phyloP scores from a whole-genome alignment of 2,329 filamentous ascomycete genomes.

The Phaeosphaeria sp. region DNA sequence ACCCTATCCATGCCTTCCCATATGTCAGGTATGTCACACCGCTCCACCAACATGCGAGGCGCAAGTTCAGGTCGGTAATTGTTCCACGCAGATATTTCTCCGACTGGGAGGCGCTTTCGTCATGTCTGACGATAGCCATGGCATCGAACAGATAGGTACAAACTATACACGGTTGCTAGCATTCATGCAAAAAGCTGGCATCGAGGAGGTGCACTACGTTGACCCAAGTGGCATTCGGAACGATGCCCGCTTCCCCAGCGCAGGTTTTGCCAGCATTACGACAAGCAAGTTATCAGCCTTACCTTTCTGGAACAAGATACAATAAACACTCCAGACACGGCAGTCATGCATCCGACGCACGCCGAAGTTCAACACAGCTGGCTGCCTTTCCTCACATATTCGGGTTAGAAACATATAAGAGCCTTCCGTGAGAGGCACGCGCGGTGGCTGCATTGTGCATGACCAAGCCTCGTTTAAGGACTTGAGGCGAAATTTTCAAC shows the following conservation, averaged over 20 bases:
- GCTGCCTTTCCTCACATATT: background rate
- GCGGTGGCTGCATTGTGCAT: slow-evolving; percentile 19
- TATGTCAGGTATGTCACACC: slow-evolving; percentile 71
- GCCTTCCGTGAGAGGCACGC: background rate
- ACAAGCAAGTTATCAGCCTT: slow-evolving; percentile 34
- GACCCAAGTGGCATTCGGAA: slow-evolving; percentile 28
- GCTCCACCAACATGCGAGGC: slow-evolving; percentile 14
- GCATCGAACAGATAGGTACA: slow-evolving; percentile 82
- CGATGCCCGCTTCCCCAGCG: slow-evolving; percentile 43
- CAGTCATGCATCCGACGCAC: slow-evolving; percentile 7
- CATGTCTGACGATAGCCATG: slow-evolving; percentile 94
- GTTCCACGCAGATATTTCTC: slow-evolving; percentile 67
- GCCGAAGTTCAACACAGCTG: background rate
- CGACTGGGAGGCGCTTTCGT: slow-evolving; percentile 80
- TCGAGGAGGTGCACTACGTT: slow-evolving; percentile 61
- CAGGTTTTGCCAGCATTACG: slow-evolving; percentile 44
- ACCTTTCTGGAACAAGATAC: slow-evolving; percentile 36
- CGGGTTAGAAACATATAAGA: background rate
- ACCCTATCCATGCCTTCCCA: slow-evolving; percentile 81
- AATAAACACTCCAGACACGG: slow-evolving; percentile 11
- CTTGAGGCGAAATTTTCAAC: background rate
- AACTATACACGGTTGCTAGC: slow-evolving; percentile 76
- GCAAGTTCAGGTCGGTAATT: slow-evolving; percentile 21
- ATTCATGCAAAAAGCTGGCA: slow-evolving; percentile 72
- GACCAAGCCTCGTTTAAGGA: background rate